phyloP scores from a whole-genome alignment of 1,284 basidiomycete genomes.

The Apiotrichum porosum region DNA sequence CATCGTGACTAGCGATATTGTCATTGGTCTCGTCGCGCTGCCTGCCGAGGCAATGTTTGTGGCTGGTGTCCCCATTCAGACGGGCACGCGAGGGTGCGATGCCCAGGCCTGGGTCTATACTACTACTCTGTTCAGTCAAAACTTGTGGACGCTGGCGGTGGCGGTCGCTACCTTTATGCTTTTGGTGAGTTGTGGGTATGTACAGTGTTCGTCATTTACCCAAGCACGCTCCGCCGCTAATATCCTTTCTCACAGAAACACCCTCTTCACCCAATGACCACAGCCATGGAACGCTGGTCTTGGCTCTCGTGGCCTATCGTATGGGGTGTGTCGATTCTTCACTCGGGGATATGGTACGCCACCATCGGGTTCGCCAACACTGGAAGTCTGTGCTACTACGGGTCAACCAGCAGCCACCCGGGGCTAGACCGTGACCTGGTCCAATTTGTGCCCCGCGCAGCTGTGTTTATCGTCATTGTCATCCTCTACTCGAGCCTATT shows the following conservation, averaged over 20 bases:
- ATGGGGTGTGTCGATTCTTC: constrained; percentile 29
- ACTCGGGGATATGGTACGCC: constrained; percentile 36
- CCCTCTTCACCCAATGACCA: constrained; percentile 35
- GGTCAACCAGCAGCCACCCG: not conserved
- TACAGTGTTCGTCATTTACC: too few relatives aligned
- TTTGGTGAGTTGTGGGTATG: constrained; percentile 35
- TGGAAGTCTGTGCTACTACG: constrained; percentile 42
- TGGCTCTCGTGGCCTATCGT: constrained; percentile 25
- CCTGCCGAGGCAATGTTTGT: constrained; percentile 27
- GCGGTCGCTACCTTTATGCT: constrained; percentile 40
- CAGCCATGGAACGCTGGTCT: constrained; percentile 30
- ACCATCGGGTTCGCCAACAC: constrained; percentile 27
- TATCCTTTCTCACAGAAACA: constrained; percentile 30
- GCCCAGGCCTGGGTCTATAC: constrained; percentile 34
- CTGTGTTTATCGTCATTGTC: constrained; percentile 39
- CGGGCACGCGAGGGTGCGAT: constrained; percentile 27
- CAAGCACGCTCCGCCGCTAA: too few relatives aligned
- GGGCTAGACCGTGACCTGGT: constrained; percentile 33
- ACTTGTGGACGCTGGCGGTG: constrained; percentile 41
- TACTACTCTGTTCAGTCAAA: constrained; percentile 37
- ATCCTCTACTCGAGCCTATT: constrained; percentile 37
- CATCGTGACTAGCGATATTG: constrained; percentile 40
- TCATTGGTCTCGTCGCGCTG: constrained; percentile 32
- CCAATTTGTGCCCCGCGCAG: constrained; percentile 42
- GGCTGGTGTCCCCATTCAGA: constrained; percentile 13